These are phyloP conservation scores for Drechslera avenae DNA, from an alignment of 2,329 filamentous ascomycete species.

Conservation along the genomic window DNA sequence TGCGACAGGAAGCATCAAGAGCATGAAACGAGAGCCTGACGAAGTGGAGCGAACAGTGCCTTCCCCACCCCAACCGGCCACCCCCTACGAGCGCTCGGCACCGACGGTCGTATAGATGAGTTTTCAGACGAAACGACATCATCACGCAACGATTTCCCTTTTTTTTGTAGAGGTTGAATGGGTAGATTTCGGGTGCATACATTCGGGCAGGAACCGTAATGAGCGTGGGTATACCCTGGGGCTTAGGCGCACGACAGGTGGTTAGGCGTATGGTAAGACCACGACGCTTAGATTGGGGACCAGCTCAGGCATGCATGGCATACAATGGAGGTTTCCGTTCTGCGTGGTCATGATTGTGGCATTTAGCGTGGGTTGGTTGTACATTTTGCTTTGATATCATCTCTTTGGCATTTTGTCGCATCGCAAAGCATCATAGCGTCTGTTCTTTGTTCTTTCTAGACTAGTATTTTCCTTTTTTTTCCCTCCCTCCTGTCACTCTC, in stretches of 20 bases:
- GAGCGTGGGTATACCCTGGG: conserved; percentile 22
- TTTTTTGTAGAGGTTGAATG: conserved; percentile 2
- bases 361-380: conserved; percentile 47
- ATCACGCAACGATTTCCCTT: conserved; percentile 6
- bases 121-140: background rate
- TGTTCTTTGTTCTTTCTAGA: conserved; percentile 20
- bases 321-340: conserved; percentile 22
- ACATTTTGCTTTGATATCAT: conserved; percentile 24
- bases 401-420: conserved; percentile 23
- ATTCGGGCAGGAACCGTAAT: conserved; percentile 39
- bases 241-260: conserved; percentile 12
- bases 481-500: conserved; percentile 9
- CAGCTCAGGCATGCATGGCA: conserved; percentile 24
- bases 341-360: conserved; percentile 44
- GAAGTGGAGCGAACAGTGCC: conserved; percentile 32
- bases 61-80: conserved; percentile 25
- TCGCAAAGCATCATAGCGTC: conserved; percentile 37
- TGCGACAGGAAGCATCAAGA: conserved; percentile 42
- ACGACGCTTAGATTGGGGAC: conserved; percentile 14
- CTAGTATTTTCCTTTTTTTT: conserved; percentile 24
- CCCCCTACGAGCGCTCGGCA: conserved; percentile 15
- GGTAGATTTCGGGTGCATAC: conserved; percentile 6
- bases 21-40: conserved; percentile 41
- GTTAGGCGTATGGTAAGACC: conserved; percentile 8
- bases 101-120: conserved; percentile 9